Evolutionary conservation across 1,139 yeast species (phyloP), one percentile per base, ranked within the genome.

Genomic region (Lodderomyces pseudojiufengensis): DNA sequence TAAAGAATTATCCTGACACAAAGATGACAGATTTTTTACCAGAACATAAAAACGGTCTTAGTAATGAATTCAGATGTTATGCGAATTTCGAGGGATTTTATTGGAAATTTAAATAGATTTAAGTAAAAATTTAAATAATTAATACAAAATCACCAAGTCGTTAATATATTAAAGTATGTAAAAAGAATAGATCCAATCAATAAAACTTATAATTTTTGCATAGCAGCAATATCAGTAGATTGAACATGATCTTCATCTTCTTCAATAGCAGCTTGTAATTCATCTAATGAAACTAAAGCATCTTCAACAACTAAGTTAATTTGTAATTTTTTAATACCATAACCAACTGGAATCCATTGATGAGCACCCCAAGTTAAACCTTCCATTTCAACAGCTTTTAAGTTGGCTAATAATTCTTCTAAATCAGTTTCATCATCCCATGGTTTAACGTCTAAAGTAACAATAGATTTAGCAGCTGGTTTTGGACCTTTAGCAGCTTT

Each of bases 381-480:
- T 36, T 90, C 97, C 73, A 73, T 70, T 65, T 80, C 83, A 56
- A 90, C 68, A 52, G 76, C 63, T 80, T 87, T 88, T 61, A 88
- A 97, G 68, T 80, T 78, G 44, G 82, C 90, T 56, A 86, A 71
- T 73, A 92, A 67, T 69, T 81, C 82, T 43, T 92, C 95, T 67
- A 94, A 78, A 65, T 90, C 82, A 52, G 98, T 92, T 78, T 92
- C 97, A 61, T 92, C 97, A 72, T 92, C 98, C 98, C 98, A 92
- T 73, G 97, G 97, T 84, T 92, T 92, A 56, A 92, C 95, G 59
- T 92, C 98, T 60, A 92, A 63, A 59, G 98, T 92, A 60, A 92
- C 95, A 54, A 88, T 76, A 48, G 97, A 86, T 80, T 92, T 92
- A 63, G 98, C 97, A 70, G 96, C 95, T 59, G 97, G 87, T 80